Evolutionary conservation across 2,329 filamentous ascomycete species (phyloP), one percentile per base, ranked within the genome.

Genomic region (Exophiala spinifera): DNA sequence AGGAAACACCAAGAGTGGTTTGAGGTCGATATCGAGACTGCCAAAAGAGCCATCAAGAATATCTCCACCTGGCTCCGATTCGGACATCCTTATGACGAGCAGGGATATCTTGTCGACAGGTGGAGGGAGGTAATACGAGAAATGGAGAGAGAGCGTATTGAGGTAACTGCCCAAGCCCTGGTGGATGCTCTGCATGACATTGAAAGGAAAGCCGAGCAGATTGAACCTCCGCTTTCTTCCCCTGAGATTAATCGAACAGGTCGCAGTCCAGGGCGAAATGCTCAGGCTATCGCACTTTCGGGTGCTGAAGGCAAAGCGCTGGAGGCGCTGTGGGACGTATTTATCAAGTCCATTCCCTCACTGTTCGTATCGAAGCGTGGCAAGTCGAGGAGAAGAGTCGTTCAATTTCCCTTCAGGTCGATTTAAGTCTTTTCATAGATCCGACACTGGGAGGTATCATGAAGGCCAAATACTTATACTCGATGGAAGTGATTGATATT

Each of bases 1-100:
- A 40, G 4, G 13, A 25, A 49, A 51, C 54, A 56, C 33, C 31
- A 28, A 17, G 54, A 56, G 33, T 56, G 54, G 54, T 56, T 56
- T 19, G 44, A 56, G 15, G 37, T 49, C 14, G 25, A 44, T 13
- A 34, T 25, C n/a, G 42, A 23, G 1, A 23, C 14, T 3, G 49
- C 42, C 17, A 33, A 15, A 17, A 28, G 3, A 13, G 17, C 33
- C 14, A 43, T 43, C 40, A 43, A 19, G 11, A 43, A n/a, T 10
- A 10, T 43, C 2, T 10, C 40, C 15, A 4, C 6, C 1, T 43
- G 40, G 40, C 19, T 43, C 7, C 19, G 20, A 23, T 7, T 19
- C 17, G 40, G 17, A 14, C 19, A n/a, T 14, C 40, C 40, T 11
- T 43, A 43, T 43, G 40, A 43, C 13, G 40, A 43, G 4, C 7